These are phyloP conservation scores for Vigna mungo DNA, from an alignment of 306 rosid species.

Conservation along the genomic window DNA sequence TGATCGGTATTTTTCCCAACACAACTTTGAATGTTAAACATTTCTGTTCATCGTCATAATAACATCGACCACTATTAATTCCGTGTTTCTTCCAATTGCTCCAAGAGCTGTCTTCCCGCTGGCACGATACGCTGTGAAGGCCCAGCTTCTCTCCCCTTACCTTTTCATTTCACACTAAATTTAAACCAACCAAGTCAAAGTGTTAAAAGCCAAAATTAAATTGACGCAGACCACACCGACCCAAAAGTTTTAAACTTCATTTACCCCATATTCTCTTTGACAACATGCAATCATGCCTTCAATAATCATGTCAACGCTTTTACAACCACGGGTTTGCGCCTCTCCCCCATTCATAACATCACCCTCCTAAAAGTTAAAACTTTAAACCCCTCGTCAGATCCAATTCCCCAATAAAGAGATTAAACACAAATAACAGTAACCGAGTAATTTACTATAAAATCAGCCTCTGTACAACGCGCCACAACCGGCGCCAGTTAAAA, in stretches of 20 bases:
- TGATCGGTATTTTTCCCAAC: background rate
- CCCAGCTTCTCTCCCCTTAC: conserved; percentile 20
- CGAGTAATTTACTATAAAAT: background rate
- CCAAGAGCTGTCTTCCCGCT: conserved; percentile 37
- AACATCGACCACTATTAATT: background rate
- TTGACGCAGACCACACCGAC: conserved; percentile 4
- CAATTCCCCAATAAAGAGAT: background rate
- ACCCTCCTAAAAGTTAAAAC: background rate
- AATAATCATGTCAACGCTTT: conserved; percentile 40
- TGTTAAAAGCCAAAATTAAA: background rate
- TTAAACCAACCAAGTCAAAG: conserved; percentile 32
- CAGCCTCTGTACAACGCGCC: conserved; percentile 45
- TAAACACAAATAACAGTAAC: background rate
- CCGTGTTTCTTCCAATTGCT: conserved; percentile 15
- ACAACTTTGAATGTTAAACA: background rate
- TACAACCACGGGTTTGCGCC: background rate
- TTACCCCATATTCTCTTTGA: background rate
- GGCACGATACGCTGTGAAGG: conserved; percentile 41
- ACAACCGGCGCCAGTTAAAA: conserved; percentile 39
- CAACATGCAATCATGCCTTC: conserved; percentile 31
- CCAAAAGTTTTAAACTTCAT: conserved; percentile 17
- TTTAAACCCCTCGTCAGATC: background rate
- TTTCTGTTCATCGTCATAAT: background rate
- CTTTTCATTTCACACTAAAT: conserved; percentile 40
- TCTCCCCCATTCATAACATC: background rate